Evolutionary conservation across 192 early-diverging fungal genomes (phyloP).

Genomic region (Umbelopsis sp.): DNA sequence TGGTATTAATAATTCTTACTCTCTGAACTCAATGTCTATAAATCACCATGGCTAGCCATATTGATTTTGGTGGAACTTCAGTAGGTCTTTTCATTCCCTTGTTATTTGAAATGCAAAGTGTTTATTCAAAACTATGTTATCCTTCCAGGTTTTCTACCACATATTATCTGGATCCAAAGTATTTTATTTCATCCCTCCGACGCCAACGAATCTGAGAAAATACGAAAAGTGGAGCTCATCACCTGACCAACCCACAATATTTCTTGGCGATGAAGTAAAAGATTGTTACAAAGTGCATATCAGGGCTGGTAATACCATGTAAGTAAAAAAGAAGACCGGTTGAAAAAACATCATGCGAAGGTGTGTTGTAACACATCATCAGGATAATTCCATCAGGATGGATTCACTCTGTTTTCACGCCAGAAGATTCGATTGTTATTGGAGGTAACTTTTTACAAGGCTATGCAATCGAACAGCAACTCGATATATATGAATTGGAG

Average conservation of each 20-base stretch:
- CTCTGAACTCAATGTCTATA: too few relatives aligned
- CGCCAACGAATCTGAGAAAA: conserved; percentile 79
- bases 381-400: conserved; percentile 94
- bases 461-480: conserved; percentile 71
- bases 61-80: conserved; percentile 84
- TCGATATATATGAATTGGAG: conserved; percentile 76
- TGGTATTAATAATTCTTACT: neutral
- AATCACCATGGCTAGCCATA: too few relatives aligned
- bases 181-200: conserved; percentile 90
- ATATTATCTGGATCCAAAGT: conserved; percentile 82
- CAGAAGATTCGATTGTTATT: conserved; percentile 84
- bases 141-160: conserved; percentile 80
- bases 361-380: neutral
- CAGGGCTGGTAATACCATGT: conserved; percentile 83
- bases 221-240: conserved; percentile 91
- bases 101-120: too few relatives aligned
- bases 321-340: conserved; percentile 23
- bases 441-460: conserved; percentile 94
- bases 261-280: conserved; percentile 85
- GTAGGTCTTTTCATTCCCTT: conserved; percentile 5
- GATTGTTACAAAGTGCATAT: conserved; percentile 79
- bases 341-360: neutral
- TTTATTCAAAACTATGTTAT: neutral
- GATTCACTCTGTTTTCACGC: conserved; percentile 95
- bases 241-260: conserved; percentile 75